These are phyloP conservation scores for Pseudozyma tsukubaensis DNA, from an alignment of 1,284 basidiomycete genomes.

Conservation along the genomic window DNA sequence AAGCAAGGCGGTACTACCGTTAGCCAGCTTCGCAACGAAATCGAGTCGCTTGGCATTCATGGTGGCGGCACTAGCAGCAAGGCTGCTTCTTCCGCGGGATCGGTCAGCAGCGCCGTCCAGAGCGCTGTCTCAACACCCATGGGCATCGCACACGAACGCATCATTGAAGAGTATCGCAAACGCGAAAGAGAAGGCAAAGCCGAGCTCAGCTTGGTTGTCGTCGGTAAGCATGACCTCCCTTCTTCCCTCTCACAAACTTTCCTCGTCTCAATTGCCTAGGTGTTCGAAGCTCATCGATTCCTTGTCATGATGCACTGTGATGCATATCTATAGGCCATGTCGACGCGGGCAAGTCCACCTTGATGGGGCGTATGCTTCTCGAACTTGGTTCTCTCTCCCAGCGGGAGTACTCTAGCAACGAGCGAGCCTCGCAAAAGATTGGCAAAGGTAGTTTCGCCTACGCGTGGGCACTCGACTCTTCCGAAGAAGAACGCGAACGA, in stretches of 20 bases:
- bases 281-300: not conserved
- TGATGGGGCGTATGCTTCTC: constrained; percentile 94
- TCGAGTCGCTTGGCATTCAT: constrained; percentile 53
- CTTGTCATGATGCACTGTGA: not conserved
- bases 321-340: constrained; percentile 93
- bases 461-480: constrained; percentile 96
- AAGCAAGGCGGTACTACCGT: constrained; percentile 69
- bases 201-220: constrained; percentile 86
- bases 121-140: constrained; percentile 72
- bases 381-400: constrained; percentile 90
- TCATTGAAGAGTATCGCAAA: constrained; percentile 82
- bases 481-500: constrained; percentile 89
- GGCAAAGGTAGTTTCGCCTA: constrained; percentile 97
- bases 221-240: constrained; percentile 76
- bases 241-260: not conserved
- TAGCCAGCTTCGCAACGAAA: constrained; percentile 57
- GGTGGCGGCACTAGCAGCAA: constrained; percentile 33
- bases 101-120: constrained; percentile 28
- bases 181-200: constrained; percentile 76
- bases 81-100: constrained; percentile 42
- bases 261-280: no score
- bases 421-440: constrained; percentile 87
- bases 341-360: constrained; percentile 96
- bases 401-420: constrained; percentile 84
- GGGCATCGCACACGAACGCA: constrained; percentile 81